Base-by-base conservation (phyloP, 805 yeast species). In the Maudiozyma serrabonitensis region DNA sequence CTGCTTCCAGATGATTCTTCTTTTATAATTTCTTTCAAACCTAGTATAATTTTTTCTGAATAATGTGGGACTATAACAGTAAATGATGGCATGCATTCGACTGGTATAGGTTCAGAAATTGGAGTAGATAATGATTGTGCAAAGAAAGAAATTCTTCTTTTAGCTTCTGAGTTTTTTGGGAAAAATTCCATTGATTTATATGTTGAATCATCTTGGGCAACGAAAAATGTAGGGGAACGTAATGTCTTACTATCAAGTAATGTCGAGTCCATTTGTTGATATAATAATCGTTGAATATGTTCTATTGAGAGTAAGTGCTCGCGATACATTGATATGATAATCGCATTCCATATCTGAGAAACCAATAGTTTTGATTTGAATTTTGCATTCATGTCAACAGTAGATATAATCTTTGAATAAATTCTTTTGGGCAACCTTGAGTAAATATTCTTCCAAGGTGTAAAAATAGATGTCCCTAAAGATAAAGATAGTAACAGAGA, bases 111-210 rank as follows among this genome's bases (percentile, higher is more conserved):
- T 43, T 82, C 88, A 0, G 87, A 84, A 71, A 88, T 83, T 1
- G 95, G 91, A 0, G 95, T 86, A 0, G 95, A 82, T 41, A 88
- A 69, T 0, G 95, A 87, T 60, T 88, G 95, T 0, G 96, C 96
- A 72, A 88, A 88, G 61, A 86, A 88, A 0, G 95, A 84, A 1
- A 88, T 78, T 54, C 96, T 74, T 58, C 96, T 71, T 60, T 82
- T 82, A 0, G 95, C 95, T 61, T 86, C 95, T 0, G 88, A 78
- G 46, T 80, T 78, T 1, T 76, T 63, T 23, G 79, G 79, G 56
- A 83, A 78, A 16, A 79, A 68, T 6, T 81, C 75, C 46, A 58
- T 59, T 4, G 79, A 74, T 54, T 74, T 79, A 55, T 79, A 73
- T 6, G 83, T 71, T 35, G 81, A 82, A 58, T 87, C 95, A 60